A percentile compares a stretch with the other conserved stretches of the same genome.
These are phyloP conservation scores for Fusarium nelsonii DNA, from an alignment of 2,329 filamentous ascomycete genomes.

Conservation along the genomic window DNA sequence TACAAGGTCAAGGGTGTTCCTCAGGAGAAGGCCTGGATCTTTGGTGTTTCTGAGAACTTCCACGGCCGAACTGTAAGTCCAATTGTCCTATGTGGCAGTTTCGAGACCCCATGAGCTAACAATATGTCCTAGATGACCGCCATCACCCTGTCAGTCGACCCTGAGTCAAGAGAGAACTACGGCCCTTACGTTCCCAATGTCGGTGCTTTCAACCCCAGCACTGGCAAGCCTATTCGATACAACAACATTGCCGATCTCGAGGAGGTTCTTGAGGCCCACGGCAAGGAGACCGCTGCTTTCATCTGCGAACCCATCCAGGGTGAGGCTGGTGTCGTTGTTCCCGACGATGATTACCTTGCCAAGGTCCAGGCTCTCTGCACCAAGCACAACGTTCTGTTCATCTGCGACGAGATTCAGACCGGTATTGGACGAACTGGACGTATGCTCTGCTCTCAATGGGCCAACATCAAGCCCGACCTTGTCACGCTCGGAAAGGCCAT, in stretches of 20 bases:
- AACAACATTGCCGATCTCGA: slow-evolving; percentile 42
- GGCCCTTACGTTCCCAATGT: slow-evolving; percentile 94
- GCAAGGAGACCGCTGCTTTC: slow-evolving; percentile 40
- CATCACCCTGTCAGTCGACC: slow-evolving; percentile 94
- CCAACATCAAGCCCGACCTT: slow-evolving; percentile 93
- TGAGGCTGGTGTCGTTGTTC: slow-evolving; percentile 96
- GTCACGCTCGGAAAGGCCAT: slow-evolving; percentile 97
- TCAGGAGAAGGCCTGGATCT: slow-evolving; percentile 40
- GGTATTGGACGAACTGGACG: slow-evolving; percentile 95
- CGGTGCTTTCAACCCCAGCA: slow-evolving; percentile 66
- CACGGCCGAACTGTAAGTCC: slow-evolving; percentile 72
- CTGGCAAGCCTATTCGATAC: slow-evolving; percentile 39
- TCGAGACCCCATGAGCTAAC: slow-evolving; percentile 5
- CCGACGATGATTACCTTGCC: slow-evolving; percentile 80
- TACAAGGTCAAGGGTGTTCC: slow-evolving; percentile 43
- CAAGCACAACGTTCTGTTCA: slow-evolving; percentile 94
- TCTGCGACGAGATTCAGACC: slow-evolving; percentile 99
- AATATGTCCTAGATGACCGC: slow-evolving; percentile 78
- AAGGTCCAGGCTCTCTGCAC: slow-evolving; percentile 88
- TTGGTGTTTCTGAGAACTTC: slow-evolving; percentile 41
- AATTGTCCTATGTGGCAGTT: neutral
- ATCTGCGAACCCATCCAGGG: slow-evolving; percentile 66
- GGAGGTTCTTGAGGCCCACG: slow-evolving; percentile 38
- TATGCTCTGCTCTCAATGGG: slow-evolving; percentile 95
- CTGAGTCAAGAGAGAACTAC: slow-evolving; percentile 96